Base-by-base conservation (phyloP, 129 eudicot species). In the Flaveria brownii region DNA sequence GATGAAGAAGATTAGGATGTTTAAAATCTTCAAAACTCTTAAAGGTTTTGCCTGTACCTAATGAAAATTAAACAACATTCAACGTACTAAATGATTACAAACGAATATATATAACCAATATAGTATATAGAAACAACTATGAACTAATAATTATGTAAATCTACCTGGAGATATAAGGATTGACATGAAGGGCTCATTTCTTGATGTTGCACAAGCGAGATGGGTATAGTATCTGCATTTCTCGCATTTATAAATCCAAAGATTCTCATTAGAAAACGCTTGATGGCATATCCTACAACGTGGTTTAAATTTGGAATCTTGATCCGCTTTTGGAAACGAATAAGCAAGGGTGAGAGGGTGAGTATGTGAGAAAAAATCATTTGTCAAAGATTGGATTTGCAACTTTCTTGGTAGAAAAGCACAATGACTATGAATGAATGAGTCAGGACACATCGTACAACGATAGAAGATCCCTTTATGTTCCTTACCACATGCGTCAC, bases 181-280 rank as follows among this genome's bases (percentile, higher is more conserved):
- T 20, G 68, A 62, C 68, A 62, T 62, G 68, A 62, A 62, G 0
- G 68, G 68, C 68, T 63, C 69, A 0, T 30, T 33, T 30, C 46
- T 56, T 20, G 62, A 56, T 17, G 62, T 56, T 18, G 62, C 62
- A 6, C 62, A 56, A 9, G 20, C 28, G 5, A 56, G 13, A 56
- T 56, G 62, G 4, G 62, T 9, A 56, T 56, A 56, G 62, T 56
- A 56, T 56, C 62, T 63, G 45, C 69, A 63, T 63, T 30, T 63
- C 20, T 63, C 46, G 5, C 69, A 63, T 63, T 63, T 63, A 63
- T 63, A 63, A 6, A 63, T 63, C 69, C 69, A 63, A 14, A 63
- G 46, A 63, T 33, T 14, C 0, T 2, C n/a, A 1, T 23, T 0
- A 10, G 4, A 0, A 1, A 63, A 62, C 0, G 0, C 5, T 0